Percentiles rank a stretch among this genome's conserved stretches.
Evolutionary conservation across 2,329 filamentous ascomycete species (phyloP).

Genomic region (Aspergillus japonicus): DNA sequence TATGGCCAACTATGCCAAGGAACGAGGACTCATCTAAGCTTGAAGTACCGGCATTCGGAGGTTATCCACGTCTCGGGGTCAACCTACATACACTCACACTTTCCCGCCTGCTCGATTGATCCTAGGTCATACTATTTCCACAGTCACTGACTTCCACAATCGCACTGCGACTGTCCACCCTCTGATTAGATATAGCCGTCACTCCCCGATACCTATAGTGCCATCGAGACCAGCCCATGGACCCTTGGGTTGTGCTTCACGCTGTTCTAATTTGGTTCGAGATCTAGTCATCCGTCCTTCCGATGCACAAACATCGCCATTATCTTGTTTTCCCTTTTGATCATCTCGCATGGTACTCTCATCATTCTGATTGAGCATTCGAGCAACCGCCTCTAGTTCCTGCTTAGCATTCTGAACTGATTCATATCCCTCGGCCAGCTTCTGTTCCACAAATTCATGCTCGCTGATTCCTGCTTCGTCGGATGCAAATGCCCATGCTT

Average conservation of each 20-base stretch:
- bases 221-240: constrained; percentile 42
- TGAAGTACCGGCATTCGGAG: constrained; percentile 5
- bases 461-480: constrained; percentile 32
- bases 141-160: background rate
- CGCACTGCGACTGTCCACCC: background rate
- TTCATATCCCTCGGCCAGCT: constrained; percentile 33
- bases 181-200: background rate
- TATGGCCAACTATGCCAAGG: background rate
- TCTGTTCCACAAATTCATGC: constrained; percentile 35
- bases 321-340: constrained; percentile 10
- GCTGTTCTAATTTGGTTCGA: constrained; percentile 16
- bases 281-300: constrained; percentile 28
- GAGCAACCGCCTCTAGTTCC: constrained; percentile 34
- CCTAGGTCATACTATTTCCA: background rate
- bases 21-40: background rate
- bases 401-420: constrained; percentile 29
- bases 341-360: constrained; percentile 23
- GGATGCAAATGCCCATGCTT: constrained; percentile 44
- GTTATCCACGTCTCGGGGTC: background rate
- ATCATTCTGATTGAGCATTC: constrained; percentile 35
- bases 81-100: background rate
- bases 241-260: constrained; percentile 29
- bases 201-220: constrained; percentile 28
- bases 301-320: constrained; percentile 10
- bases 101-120: background rate